phyloP scores from a whole-genome alignment of 1,284 basidiomycete genomes.

The Apiotrichum porosum region DNA sequence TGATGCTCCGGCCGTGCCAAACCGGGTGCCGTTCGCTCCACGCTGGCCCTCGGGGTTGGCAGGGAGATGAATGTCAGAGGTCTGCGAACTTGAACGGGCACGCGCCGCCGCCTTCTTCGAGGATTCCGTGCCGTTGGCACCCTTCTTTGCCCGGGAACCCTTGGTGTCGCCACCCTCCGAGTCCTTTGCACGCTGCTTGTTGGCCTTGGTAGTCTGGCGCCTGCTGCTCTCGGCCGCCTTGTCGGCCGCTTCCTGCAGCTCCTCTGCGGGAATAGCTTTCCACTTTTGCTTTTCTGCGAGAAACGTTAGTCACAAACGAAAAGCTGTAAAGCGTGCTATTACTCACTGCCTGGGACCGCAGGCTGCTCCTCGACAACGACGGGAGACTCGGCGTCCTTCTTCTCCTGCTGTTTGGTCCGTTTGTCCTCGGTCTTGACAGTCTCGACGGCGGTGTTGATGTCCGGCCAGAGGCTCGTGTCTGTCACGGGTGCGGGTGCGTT shows the following conservation, averaged over 20 bases:
- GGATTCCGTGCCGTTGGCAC: constrained; percentile 1
- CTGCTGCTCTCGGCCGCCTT: constrained; percentile 34
- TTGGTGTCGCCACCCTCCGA: constrained; percentile 14
- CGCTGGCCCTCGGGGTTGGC: constrained; percentile 5
- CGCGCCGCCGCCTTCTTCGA: constrained; percentile 3
- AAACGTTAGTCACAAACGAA: not conserved
- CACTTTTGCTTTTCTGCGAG: constrained; percentile 49
- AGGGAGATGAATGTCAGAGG: constrained; percentile 19
- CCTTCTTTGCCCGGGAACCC: constrained; percentile 6
- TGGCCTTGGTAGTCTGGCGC: constrained; percentile 20
- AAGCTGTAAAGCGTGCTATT: too few species aligned
- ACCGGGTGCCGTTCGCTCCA: constrained; percentile 11
- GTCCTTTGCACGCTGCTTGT: constrained; percentile 13
- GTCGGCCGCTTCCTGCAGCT: constrained; percentile 48
- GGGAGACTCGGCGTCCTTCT: constrained; percentile 22
- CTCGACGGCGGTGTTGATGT: constrained; percentile 33
- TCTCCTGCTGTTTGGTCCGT: constrained; percentile 26
- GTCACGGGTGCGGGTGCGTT: constrained; percentile 16
- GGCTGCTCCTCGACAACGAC: constrained; percentile 14
- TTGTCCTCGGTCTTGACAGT: constrained; percentile 27
- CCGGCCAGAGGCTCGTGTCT: constrained; percentile 40
- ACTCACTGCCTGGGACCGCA: constrained; percentile 24
- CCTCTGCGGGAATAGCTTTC: constrained; percentile 46
- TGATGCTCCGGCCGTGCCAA: constrained; percentile 8
- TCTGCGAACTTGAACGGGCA: constrained; percentile 13